Evolutionary conservation across 495 filamentous ascomycete species (phyloP), one percentile per base, ranked within the genome.

Genomic region (Penicillium silybi): DNA sequence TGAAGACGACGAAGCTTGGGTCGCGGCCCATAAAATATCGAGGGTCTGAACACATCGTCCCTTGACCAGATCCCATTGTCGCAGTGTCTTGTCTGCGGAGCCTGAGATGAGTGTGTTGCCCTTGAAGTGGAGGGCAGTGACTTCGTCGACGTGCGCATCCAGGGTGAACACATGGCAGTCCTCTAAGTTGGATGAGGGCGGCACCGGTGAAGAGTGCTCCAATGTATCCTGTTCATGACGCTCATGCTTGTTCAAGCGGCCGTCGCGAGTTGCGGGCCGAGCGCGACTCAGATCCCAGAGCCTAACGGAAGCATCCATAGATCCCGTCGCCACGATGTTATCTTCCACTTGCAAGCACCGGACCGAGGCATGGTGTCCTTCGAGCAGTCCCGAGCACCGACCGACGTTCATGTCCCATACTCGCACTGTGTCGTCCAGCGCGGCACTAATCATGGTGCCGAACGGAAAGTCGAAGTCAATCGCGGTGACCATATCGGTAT

Each of bases 11-110:
- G 86, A 88, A 22, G 90, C 90, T 66, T 97, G 95, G 2, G 93
- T 91, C 1, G 93, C 90, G 4, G 93, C 93, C 93, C 93, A 99
- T 57, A 99, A 84, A n/a, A 99, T 92, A 69, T 99, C 93, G 23
- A 99, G 75, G 1, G 93, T 99, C 70, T 99, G 93, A 26, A 97
- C 89, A 68, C 93, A 97, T 44, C 95, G 86, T 7, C 93, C 93
- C 63, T 90, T 96, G 53, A 88, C 86, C 27, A 99, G 73, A 79
- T 99, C 93, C 93, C 93, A 99, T 70, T 99, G 93, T 41, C 93
- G 83, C 38, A 98, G 71, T 3, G 93, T 98, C 76, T 98, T 98
- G 69, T 98, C 93, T 6, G 95, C 86, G 4, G 93, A 97, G 13
- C 93, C 93, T 4, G 93, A 98, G 11, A 98, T 88, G 16, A 98